Percentiles rank a stretch among this genome's conserved stretches.
Conservation (phyloP, 306 rosid genomes). For the Prunus campanulata region DNA sequence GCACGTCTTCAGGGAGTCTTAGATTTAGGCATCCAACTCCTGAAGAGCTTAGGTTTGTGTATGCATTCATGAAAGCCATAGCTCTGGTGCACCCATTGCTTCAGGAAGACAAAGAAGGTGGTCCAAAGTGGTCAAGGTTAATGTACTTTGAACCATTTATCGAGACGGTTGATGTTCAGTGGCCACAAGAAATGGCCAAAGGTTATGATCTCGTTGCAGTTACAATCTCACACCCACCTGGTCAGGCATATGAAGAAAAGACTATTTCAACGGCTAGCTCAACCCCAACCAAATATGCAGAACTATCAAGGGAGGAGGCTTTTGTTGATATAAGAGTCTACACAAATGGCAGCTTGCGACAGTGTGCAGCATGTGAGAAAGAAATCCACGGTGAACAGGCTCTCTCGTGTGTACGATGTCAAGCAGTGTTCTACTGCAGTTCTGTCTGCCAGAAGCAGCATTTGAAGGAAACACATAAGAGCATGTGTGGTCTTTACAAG, state of each 20-base stretch:
- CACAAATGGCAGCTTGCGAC: conserved; percentile 32
- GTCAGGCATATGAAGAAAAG: conserved; percentile 46
- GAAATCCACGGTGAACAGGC: conserved; percentile 35
- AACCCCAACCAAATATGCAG: conserved; percentile 45
- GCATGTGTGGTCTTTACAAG: conserved; percentile 52
- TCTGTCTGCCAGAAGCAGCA: conserved; percentile 64
- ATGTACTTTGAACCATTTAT: conserved; percentile 51
- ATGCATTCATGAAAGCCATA: conserved; percentile 59
- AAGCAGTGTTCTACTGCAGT: conserved; percentile 52
- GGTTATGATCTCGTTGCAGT: conserved; percentile 43
- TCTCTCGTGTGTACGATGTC: conserved; percentile 41
- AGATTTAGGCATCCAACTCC: conserved; percentile 51
- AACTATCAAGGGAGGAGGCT: conserved; percentile 28
- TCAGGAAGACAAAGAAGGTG: conserved; percentile 50
- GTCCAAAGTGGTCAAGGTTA: conserved; percentile 50
- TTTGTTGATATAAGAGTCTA: conserved; percentile 23
- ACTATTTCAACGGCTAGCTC: conserved; percentile 31
- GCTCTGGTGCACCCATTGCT: conserved; percentile 61
- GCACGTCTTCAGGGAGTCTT: conserved; percentile 42
- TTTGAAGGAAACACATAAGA: conserved; percentile 49
- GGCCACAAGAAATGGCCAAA: conserved; percentile 46
- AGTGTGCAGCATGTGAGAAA: conserved; percentile 39
- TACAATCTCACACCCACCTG: conserved; percentile 49
- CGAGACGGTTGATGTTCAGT: conserved; percentile 70
- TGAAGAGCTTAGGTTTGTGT: conserved; percentile 65